phyloP scores from a whole-genome alignment of 2,329 filamentous ascomycete species.

The Simplicillium sp. region DNA sequence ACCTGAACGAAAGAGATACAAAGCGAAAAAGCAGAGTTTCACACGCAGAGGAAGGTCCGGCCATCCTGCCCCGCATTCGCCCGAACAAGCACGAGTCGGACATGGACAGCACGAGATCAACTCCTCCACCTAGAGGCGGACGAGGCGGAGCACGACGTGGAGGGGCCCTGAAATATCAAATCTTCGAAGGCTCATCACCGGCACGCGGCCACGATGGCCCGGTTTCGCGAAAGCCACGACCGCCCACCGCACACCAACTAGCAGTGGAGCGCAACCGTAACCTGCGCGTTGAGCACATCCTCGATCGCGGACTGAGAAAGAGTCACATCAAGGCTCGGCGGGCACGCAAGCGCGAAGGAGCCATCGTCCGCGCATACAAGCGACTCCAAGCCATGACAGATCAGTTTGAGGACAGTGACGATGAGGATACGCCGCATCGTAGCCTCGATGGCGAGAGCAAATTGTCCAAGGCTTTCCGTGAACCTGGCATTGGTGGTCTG shows the following conservation, averaged over 20 bases:
- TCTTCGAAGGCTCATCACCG: conserved; percentile 52
- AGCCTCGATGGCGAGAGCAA: conserved; percentile 19
- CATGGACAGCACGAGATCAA: conserved; percentile 33
- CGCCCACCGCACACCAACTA: conserved; percentile 72
- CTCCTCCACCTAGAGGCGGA: conserved; percentile 26
- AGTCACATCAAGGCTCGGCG: conserved; percentile 56
- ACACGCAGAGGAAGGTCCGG: conserved; percentile 42
- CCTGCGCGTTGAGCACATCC: conserved; percentile 71
- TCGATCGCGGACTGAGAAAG: conserved; percentile 63
- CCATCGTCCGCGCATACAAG: conserved; percentile 56
- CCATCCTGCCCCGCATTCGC: conserved; percentile 52
- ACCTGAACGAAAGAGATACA: conserved; percentile 50
- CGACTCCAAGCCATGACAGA: conserved; percentile 48
- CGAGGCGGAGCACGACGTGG: conserved; percentile 23
- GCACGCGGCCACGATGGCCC: conserved; percentile 45
- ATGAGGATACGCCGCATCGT: conserved; percentile 35
- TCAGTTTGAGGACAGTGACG: conserved; percentile 53
- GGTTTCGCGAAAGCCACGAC: conserved; percentile 56
- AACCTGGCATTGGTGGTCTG: conserved; percentile 54
- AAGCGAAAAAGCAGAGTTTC: conserved; percentile 37
- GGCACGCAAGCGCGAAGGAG: conserved; percentile 52
- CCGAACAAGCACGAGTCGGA: conserved; percentile 50
- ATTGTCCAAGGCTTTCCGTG: conserved; percentile 33
- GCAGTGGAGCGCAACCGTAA: conserved; percentile 72
- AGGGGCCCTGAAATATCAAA: conserved; percentile 46